Base-by-base conservation (phyloP, 257 asterid genomes). In the Linaria vulgaris region DNA sequence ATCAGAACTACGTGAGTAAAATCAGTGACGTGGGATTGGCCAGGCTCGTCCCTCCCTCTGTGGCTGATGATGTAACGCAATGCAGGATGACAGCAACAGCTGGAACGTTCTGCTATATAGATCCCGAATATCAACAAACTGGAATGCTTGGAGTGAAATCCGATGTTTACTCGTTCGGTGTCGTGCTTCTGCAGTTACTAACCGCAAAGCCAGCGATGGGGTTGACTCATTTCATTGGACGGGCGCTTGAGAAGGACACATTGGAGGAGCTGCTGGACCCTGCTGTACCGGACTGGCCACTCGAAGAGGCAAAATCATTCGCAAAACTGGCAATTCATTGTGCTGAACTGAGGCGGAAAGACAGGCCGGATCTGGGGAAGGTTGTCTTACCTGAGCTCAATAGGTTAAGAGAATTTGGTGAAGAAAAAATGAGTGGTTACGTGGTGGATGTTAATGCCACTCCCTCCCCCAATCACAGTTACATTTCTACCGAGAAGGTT, bases 131-230 rank as follows among this genome's bases (percentile, higher is more conserved):
- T 70, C 97, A 91, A 45, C 95, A 88, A 56, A 84, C 96, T 0
- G 97, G 97, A 14, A 88, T 91, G 97, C 88, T 91, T 0, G 97
- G 97, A 24, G 90, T 88, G 49, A 91, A 91, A 69, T 91, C 97
- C 0, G 97, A 91, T 14, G 78, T 91, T 10, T 91, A 91, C 61
- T 85, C 97, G 3, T 78, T 91, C 0, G 97, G 96, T 5, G 79
- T 91, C 10, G 77, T 91, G 46, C 88, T 85, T 52, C 75, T 91
- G 46, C 97, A 91, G 24, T 23, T 91, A 63, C 30, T 91, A 5
- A 85, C 96, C 0, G 89, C 82, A 0, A 91, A 78, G 25, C 75
- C 91, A 24, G 91, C 97, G 1, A 91, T 85, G 97, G 96, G 95
- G 0, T 56, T 91, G 64, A 69, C 96, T 55, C 88, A 88, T 66